Evolutionary conservation across 2,329 filamentous ascomycete genomes (phyloP).

Genomic region (Exophiala lecanii-corni): DNA sequence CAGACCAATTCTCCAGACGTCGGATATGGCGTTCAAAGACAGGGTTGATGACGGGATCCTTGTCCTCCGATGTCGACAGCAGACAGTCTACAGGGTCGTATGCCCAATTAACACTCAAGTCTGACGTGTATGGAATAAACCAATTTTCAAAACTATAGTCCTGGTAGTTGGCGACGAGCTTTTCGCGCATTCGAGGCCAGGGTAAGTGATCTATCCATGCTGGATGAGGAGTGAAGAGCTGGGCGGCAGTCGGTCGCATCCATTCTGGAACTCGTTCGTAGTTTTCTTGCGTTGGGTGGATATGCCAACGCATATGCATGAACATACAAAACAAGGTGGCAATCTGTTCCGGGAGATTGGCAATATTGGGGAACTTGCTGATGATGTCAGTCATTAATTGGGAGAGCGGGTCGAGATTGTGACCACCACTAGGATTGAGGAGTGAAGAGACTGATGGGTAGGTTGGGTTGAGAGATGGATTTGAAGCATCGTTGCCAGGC

Average conservation of each 20-base stretch:
- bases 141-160: conserved; percentile 71
- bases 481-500: conserved; percentile 57
- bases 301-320: conserved; percentile 78
- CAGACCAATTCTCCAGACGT: conserved; percentile 72
- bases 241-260: conserved; percentile 61
- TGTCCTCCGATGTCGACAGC: conserved; percentile 46
- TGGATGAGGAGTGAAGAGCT: conserved; percentile 65
- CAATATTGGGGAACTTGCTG: conserved; percentile 74
- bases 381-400: conserved; percentile 83
- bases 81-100: conserved; percentile 71
- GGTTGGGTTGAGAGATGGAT: conserved; percentile 62
- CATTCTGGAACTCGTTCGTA: conserved; percentile 73
- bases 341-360: conserved; percentile 73
- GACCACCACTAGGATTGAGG: conserved; percentile 55
- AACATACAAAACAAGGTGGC: conserved; percentile 85
- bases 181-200: conserved; percentile 72
- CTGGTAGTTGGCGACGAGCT: conserved; percentile 51
- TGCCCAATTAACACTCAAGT: conserved; percentile 75
- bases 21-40: conserved; percentile 78
- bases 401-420: conserved; percentile 66
- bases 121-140: conserved; percentile 76
- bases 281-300: conserved; percentile 72
- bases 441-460: conserved; percentile 78
- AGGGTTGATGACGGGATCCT: conserved; percentile 75
- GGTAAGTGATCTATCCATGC: conserved; percentile 79